Evolutionary conservation across 2,329 filamentous ascomycete species (phyloP), one percentile per base, ranked within the genome.

Genomic region (Orbilia brochopaga): DNA sequence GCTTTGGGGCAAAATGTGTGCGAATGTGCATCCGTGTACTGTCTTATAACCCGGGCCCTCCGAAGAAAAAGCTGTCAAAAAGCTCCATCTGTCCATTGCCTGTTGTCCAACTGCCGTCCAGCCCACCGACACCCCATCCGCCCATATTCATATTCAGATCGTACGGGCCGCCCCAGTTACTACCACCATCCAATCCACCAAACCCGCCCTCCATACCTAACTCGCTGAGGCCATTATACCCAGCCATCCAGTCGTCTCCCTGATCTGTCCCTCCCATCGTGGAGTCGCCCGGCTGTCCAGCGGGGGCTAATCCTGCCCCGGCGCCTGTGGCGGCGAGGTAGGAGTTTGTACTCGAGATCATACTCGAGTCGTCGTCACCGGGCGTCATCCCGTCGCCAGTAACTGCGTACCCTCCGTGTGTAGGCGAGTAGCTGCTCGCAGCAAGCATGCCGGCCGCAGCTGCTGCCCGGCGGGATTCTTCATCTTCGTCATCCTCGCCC

Each of bases 1-100:
- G 6, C 17, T 15, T 23, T 30, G 4, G 23, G 7, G 4, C 32
- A 13, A 21, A 51, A 23, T 21, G 19, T 4, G 19, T 19, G 11
- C 46, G 23, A 27, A 4, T 23, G 4, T 23, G 19, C 21, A 11
- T 23, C 19, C 4, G 3, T 3, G 15, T n/a, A 3, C 4, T 46
- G 6, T 27, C 21, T 72, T 46, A 72, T 15, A 72, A 32, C 3
- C 67, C 67, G 17, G 67, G 67, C 2, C 67, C 84, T 0, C 87
- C 87, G 77, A 90, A 89, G 80, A 89, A 90, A 78, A 90, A 90
- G 0, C 86, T 86, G 77, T 90, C 88, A 79, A 91, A 90, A 51
- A 90, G 82, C 74, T 89, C 87, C 76, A 87, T 82, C 79, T 85
- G 82, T 74, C 81, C 78, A 75, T 85, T 84, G 66, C 84, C 77